A percentile compares a stretch with the other conserved stretches of the same genome.
phyloP scores from a whole-genome alignment of 129 eudicot species.

The Chrysanthemum seticuspe region DNA sequence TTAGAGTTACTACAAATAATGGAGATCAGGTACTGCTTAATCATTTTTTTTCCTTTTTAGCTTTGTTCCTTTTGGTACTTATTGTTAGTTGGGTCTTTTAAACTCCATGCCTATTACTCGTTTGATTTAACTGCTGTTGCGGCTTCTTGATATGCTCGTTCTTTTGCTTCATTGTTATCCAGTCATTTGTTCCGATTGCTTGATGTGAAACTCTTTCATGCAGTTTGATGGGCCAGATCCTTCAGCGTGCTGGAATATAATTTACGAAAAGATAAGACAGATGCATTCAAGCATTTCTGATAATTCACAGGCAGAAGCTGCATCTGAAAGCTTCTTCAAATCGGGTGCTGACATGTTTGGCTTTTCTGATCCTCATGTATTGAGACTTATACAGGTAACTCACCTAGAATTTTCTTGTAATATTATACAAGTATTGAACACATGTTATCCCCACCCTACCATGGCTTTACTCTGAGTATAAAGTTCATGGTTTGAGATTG shows the following conservation, averaged over 20 bases:
- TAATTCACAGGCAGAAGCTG: constrained; percentile 37
- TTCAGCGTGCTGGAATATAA: constrained; percentile 69
- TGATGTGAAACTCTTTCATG: constrained; percentile 19
- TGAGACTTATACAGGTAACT: constrained; percentile 66
- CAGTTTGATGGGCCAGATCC: constrained; percentile 82
- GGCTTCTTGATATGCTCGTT: constrained; percentile 10
- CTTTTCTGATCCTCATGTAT: constrained; percentile 75
- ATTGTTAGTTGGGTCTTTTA: background rate
- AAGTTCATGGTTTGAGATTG: too few relatives aligned
- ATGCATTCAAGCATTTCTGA: constrained; percentile 36
- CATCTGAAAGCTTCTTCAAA: constrained; percentile 35
- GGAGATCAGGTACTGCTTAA: constrained; percentile 64
- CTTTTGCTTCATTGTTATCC: background rate
- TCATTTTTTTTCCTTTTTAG: background rate
- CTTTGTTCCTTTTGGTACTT: background rate
- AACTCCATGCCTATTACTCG: background rate
- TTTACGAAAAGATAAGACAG: constrained; percentile 55
- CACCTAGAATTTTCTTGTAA: constrained; percentile 4
- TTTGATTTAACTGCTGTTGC: constrained; percentile 8
- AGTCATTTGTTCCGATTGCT: background rate
- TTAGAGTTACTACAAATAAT: constrained; percentile 71
- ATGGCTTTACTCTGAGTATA: background rate
- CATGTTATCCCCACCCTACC: background rate
- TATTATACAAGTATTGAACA: constrained; percentile 3
- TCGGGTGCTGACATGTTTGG: constrained; percentile 92